Conservation (phyloP, 805 yeast species). For the Monosporozyma servazzii region DNA sequence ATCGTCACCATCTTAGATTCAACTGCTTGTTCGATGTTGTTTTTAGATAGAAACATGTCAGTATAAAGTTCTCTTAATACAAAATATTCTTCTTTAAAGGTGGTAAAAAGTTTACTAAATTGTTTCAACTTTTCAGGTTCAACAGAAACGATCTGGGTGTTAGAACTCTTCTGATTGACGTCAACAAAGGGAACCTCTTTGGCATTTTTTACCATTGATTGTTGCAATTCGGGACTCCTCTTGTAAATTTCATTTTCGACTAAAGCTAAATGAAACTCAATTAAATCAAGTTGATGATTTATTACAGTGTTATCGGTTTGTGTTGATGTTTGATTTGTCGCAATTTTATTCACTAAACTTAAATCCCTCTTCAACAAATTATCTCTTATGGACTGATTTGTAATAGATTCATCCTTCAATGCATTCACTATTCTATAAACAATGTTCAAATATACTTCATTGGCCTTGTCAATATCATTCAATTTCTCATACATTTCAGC, state of each 20-base stretch:
- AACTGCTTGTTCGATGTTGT: conserved; percentile 50
- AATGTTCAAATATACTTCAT: conserved; percentile 53
- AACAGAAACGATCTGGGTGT: background rate
- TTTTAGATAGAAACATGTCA: conserved; percentile 52
- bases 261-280: conserved; percentile 46
- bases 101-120: conserved; percentile 46
- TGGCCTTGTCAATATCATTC: conserved; percentile 51
- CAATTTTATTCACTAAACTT: conserved; percentile 46
- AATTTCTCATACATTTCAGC: conserved; percentile 78
- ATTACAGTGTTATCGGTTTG: conserved; percentile 31
- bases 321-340: conserved; percentile 36
- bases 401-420: conserved; percentile 28
- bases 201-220: conserved; percentile 2
- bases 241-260: conserved; percentile 44
- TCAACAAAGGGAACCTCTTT: conserved; percentile 3
- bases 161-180: background rate
- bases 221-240: conserved; percentile 28
- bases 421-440: conserved; percentile 45
- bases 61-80: conserved; percentile 62
- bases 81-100: conserved; percentile 64
- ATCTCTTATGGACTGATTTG: conserved; percentile 19
- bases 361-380: conserved; percentile 57
- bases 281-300: conserved; percentile 36
- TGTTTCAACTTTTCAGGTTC: background rate
- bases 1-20: conserved; percentile 49